Conservation (phyloP, 306 rosid species). For the Malus orientalis region DNA sequence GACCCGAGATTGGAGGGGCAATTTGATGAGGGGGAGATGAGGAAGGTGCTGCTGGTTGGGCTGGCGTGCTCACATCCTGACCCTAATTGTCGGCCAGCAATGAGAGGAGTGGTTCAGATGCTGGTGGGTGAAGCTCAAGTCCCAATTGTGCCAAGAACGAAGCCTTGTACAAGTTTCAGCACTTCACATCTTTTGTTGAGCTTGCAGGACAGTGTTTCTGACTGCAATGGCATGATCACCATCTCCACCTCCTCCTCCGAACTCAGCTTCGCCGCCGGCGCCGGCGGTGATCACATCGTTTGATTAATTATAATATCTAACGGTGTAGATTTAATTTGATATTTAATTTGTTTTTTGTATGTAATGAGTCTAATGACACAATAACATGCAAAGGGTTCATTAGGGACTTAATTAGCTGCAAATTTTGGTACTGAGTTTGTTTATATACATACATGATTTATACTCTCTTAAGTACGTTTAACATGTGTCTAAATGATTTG, state of each 20-base stretch:
- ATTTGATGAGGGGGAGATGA: conserved; percentile 71
- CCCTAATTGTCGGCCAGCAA: conserved; percentile 58
- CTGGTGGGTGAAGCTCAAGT: conserved; percentile 79
- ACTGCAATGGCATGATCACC: conserved; percentile 66
- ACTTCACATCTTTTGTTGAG: conserved; percentile 63
- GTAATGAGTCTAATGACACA: conserved; percentile 5
- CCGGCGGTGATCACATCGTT: conserved; percentile 24
- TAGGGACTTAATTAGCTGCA: neutral
- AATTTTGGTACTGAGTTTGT: neutral
- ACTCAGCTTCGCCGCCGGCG: conserved; percentile 40
- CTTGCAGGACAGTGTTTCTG: conserved; percentile 89
- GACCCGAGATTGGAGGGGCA: conserved; percentile 54
- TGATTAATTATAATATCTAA: conserved; percentile 11
- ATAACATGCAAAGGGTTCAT: conserved; percentile 1
- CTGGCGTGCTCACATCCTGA: conserved; percentile 88
- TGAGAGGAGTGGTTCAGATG: conserved; percentile 87
- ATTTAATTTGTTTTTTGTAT: conserved; percentile 12
- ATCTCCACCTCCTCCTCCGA: conserved; percentile 70
- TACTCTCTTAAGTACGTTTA: neutral
- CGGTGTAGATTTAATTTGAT: neutral
- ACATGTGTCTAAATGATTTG: neutral
- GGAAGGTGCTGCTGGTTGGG: conserved; percentile 59
- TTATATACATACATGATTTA: neutral
- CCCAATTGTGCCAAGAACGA: conserved; percentile 69
- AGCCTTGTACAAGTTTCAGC: conserved; percentile 58